phyloP scores from a whole-genome alignment of 192 early-diverging fungal genomes.

The Coemansia sp. region DNA sequence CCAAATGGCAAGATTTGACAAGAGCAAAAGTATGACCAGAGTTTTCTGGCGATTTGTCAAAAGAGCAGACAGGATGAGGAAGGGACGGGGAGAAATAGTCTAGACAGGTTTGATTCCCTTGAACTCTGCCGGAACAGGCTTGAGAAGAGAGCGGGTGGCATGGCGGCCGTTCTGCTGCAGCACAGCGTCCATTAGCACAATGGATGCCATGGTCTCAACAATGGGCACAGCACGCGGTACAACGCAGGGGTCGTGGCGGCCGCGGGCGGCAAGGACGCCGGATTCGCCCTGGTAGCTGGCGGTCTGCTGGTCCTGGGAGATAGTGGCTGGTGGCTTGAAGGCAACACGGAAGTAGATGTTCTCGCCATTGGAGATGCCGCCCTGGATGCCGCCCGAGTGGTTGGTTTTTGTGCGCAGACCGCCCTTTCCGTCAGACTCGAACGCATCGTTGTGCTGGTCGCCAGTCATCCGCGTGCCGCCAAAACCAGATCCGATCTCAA shows the following conservation, averaged over 20 bases:
- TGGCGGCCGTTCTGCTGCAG: conserved; percentile 46
- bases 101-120: conserved; percentile 52
- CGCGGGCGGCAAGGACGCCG: conserved; percentile 86
- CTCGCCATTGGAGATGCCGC: conserved; percentile 96
- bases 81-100: no score
- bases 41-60: no score
- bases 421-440: conserved; percentile 62
- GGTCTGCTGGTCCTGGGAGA: conserved; percentile 86
- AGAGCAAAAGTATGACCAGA: no score
- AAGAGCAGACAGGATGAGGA: no score
- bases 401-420: conserved; percentile 86
- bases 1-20: no score
- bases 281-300: conserved; percentile 79
- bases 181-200: conserved; percentile 88
- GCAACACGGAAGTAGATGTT: conserved; percentile 96
- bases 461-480: conserved; percentile 84
- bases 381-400: conserved; percentile 95
- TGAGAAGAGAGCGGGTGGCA: conserved; percentile 29
- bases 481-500: conserved; percentile 95
- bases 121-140: conserved; percentile 40
- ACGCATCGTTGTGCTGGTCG: conserved; percentile 92
- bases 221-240: conserved; percentile 96
- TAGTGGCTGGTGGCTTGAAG: conserved; percentile 97
- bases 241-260: conserved; percentile 97
- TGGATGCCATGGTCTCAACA: conserved; percentile 94